Percentiles rank a stretch among this genome's conserved stretches.
Evolutionary conservation across 2,329 filamentous ascomycete species (phyloP).

Genomic region (Fusarium anguioides): DNA sequence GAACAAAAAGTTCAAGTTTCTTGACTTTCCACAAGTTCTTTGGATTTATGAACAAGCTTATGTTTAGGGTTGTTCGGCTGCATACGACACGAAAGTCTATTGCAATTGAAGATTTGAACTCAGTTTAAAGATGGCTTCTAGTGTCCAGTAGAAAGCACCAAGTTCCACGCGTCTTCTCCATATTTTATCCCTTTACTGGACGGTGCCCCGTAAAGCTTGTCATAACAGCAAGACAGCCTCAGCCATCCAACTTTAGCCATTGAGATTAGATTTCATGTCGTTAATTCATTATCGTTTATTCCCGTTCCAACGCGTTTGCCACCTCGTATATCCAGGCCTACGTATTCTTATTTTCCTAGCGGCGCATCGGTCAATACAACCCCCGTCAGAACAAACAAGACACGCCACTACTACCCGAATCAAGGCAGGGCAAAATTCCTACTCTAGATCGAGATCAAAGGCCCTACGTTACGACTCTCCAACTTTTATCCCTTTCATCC

Average conservation of each 20-base stretch:
- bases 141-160: neutral
- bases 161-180: conserved; percentile 33
- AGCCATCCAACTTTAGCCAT: neutral
- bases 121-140: neutral
- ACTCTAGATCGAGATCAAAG: conserved; percentile 30
- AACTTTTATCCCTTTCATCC: conserved; percentile 10
- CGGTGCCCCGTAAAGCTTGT: conserved; percentile 2
- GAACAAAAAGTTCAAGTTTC: neutral
- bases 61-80: neutral
- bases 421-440: conserved; percentile 35
- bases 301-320: conserved; percentile 12
- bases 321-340: conserved; percentile 4
- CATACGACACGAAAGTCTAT: neutral
- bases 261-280: neutral
- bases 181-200: conserved; percentile 11
- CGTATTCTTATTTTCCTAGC: conserved; percentile 3
- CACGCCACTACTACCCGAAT: conserved; percentile 28
- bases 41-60: neutral
- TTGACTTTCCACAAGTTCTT: neutral
- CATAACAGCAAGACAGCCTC: neutral
- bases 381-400: conserved; percentile 15
- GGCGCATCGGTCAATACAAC: conserved; percentile 23
- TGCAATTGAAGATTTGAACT: neutral
- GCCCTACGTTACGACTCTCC: neutral
- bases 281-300: neutral